Evolutionary conservation across 805 yeast genomes (phyloP).

Genomic region (Wickerhamomyces bisporus): DNA sequence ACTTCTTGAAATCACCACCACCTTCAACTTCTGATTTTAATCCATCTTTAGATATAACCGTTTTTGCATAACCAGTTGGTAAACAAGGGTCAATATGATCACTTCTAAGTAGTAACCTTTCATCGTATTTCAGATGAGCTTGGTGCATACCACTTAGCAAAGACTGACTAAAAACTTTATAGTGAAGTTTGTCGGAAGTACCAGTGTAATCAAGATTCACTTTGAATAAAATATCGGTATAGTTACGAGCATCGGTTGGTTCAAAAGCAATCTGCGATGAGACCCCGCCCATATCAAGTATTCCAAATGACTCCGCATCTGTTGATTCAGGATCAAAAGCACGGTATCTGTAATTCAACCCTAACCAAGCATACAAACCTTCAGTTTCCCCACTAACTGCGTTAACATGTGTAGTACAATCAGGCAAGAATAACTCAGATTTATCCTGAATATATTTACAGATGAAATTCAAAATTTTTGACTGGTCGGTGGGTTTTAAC

Average conservation of each 20-base stretch:
- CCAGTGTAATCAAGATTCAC: constrained; percentile 36
- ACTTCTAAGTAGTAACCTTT: constrained; percentile 25
- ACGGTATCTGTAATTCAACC: constrained; percentile 51
- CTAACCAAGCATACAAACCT: constrained; percentile 64
- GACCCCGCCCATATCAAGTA: constrained; percentile 99
- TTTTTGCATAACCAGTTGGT: constrained; percentile 38
- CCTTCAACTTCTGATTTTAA: constrained; percentile 36
- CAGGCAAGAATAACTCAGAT: constrained; percentile 53
- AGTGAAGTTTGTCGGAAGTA: constrained; percentile 23
- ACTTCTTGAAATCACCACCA: constrained; percentile 43
- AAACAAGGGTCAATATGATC: constrained; percentile 48
- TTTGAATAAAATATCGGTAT: constrained; percentile 40
- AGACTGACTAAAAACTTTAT: constrained; percentile 47
- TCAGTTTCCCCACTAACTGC: constrained; percentile 61
- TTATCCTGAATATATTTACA: constrained; percentile 45
- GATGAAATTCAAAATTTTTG: constrained; percentile 37
- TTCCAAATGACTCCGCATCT: constrained; percentile 50
- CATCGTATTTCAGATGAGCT: constrained; percentile 43
- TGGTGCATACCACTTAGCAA: constrained; percentile 60
- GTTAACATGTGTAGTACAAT: constrained; percentile 54
- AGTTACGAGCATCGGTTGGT: constrained; percentile 44
- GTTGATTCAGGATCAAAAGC: constrained; percentile 30
- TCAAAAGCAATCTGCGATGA: constrained; percentile 73
- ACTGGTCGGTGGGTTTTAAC: constrained; percentile 47
- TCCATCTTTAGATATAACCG: constrained; percentile 9